Evolutionary conservation across 2,329 filamentous ascomycete genomes (phyloP).

Genomic region (Aspergillus viridinutans): DNA sequence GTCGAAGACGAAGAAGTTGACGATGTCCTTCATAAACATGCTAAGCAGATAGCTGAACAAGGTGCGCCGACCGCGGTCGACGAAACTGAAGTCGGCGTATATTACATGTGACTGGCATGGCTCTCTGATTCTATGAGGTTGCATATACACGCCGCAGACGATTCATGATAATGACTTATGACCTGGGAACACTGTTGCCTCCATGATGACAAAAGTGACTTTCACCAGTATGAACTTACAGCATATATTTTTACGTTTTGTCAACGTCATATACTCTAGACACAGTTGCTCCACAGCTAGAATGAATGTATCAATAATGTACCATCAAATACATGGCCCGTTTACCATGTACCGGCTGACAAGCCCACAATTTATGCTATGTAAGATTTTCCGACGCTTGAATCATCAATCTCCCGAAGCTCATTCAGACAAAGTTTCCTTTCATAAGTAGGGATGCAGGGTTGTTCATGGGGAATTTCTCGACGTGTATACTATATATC

Average conservation of each 20-base stretch:
- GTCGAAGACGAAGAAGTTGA: constrained; percentile 26
- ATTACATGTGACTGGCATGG: constrained; percentile 11
- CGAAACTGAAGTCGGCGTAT: constrained; percentile 13
- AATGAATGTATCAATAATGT: neutral
- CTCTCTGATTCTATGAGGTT: neutral
- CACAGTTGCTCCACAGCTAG: neutral
- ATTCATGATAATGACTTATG: neutral
- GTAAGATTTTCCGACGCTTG: no score
- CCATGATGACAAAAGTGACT: neutral
- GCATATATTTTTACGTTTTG: neutral
- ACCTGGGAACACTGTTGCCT: neutral
- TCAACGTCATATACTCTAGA: neutral
- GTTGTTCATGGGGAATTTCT: no score
- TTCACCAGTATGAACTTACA: neutral
- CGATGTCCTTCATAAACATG: constrained; percentile 19
- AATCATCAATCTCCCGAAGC: no score
- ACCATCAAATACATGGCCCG: neutral
- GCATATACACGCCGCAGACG: neutral
- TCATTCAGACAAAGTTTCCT: no score
- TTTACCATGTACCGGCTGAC: no score
- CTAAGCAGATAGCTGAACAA: neutral
- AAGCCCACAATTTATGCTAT: no score
- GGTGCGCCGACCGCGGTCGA: neutral
- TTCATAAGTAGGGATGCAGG: no score
- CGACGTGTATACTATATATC: no score